Evolutionary conservation across 352 stramenopile genomes (phyloP).

Genomic region (Phytophthora palmivora): DNA sequence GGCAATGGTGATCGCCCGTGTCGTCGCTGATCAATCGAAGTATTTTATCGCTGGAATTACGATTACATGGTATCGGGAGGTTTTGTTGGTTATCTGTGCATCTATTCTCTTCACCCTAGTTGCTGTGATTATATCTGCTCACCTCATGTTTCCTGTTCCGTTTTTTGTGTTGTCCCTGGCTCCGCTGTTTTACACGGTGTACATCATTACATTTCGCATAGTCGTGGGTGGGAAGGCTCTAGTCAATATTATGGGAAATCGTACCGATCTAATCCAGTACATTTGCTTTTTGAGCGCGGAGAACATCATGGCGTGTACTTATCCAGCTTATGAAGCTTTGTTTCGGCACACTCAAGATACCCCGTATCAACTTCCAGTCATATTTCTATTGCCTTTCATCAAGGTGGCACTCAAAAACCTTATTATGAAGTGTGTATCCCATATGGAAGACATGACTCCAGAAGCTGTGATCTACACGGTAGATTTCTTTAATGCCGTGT

Average conservation of each 20-base stretch:
- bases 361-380: conserved; percentile 8
- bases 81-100: conserved; percentile 1
- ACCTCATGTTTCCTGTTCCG: conserved; percentile 15
- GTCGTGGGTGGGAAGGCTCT: neutral
- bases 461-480: conserved; percentile 32
- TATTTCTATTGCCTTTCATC: conserved; percentile 33
- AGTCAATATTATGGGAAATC: conserved; percentile 5
- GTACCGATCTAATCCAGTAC: conserved; percentile 17
- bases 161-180: conserved; percentile 10
- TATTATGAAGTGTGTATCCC: neutral
- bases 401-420: conserved; percentile 30
- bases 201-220: conserved; percentile 2
- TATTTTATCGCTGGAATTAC: conserved; percentile 12
- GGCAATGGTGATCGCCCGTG: conserved; percentile 7
- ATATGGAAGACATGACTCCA: conserved; percentile 29
- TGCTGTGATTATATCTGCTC: conserved; percentile 1
- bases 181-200: conserved; percentile 7
- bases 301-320: conserved; percentile 10
- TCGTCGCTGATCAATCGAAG: neutral
- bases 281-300: conserved; percentile 16
- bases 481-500: conserved; percentile 32
- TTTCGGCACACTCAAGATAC: conserved; percentile 3
- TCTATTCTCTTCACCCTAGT: neutral
- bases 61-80: neutral
- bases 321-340: conserved; percentile 22